Conservation (phyloP, 192 early-diverging fungal genomes). For the Irineochytrium annulatum region DNA sequence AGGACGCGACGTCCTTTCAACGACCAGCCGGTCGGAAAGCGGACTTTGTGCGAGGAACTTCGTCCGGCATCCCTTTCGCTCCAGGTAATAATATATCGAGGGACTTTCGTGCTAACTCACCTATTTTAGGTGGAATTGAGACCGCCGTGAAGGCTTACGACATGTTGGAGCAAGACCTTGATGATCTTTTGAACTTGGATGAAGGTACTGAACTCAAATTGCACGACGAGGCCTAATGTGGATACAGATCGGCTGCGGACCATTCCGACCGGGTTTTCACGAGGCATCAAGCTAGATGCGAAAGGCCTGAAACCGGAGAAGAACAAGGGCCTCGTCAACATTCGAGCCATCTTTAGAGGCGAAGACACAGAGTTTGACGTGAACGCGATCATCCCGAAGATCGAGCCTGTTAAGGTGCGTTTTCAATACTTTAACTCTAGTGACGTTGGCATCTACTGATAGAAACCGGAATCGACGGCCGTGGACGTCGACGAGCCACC, state of each 20-base stretch:
- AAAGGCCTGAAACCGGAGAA: neutral
- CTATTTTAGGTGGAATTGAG: conserved; percentile 51
- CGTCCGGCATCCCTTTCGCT: conserved; percentile 69
- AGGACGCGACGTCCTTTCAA: conserved; percentile 70
- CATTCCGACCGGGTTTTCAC: conserved; percentile 67
- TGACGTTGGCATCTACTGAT: neutral
- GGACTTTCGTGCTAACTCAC: neutral
- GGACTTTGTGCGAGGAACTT: conserved; percentile 71
- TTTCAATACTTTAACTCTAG: neutral
- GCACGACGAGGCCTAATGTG: conserved; percentile 14
- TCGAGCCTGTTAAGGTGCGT: neutral
- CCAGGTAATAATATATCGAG: conserved; percentile 46
- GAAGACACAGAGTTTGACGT: neutral
- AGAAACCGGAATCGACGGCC: neutral
- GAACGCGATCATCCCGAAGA: conserved; percentile 1
- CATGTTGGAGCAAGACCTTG: conserved; percentile 23
- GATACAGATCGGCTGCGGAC: conserved; percentile 45
- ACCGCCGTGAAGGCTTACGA: conserved; percentile 38
- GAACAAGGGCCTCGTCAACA: neutral
- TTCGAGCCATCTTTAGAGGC: conserved; percentile 8
- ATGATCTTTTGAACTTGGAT: conserved; percentile 28
- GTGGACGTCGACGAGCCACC: neutral
- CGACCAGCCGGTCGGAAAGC: conserved; percentile 50
- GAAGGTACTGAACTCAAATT: conserved; percentile 15
- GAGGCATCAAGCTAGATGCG: conserved; percentile 57